These are phyloP conservation scores for Syncephalastrum contaminatum DNA, from an alignment of 371 early-diverging fungal species.

Conservation along the genomic window DNA sequence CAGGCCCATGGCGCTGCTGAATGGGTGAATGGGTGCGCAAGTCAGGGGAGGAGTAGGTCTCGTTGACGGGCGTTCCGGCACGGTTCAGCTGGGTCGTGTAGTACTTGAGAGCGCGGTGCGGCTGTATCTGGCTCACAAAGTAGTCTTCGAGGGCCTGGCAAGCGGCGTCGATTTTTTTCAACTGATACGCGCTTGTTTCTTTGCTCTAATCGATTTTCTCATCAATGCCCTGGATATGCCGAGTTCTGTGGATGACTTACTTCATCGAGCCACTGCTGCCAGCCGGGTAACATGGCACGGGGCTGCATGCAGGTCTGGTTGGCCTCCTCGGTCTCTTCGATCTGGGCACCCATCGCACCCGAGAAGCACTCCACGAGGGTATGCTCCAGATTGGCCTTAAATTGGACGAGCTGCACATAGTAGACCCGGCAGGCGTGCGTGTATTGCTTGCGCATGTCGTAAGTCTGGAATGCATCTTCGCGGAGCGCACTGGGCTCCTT, in stretches of 20 bases:
- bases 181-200: slow-evolving; percentile 30
- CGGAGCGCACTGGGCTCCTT: slow-evolving; percentile 68
- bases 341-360: slow-evolving; percentile 26
- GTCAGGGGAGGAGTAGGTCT: neutral
- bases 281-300: slow-evolving; percentile 28
- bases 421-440: slow-evolving; percentile 40
- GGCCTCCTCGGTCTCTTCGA: slow-evolving; percentile 38
- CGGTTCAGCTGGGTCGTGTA: slow-evolving; percentile 22
- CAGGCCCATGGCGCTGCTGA: neutral
- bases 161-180: slow-evolving; percentile 26
- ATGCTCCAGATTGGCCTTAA: slow-evolving; percentile 38
- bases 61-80: neutral
- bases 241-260: slow-evolving; percentile 10
- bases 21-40: neutral
- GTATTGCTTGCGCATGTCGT: slow-evolving; percentile 63
- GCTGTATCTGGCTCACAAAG: slow-evolving; percentile 33
- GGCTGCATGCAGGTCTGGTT: slow-evolving; percentile 19
- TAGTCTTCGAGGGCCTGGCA: slow-evolving; percentile 26
- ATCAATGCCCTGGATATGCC: neutral
- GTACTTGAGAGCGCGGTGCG: slow-evolving; percentile 29
- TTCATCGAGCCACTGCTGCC: slow-evolving; percentile 44
- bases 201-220: slow-evolving; percentile 27
- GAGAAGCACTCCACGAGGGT: slow-evolving; percentile 37
- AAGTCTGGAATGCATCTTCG: slow-evolving; percentile 72
- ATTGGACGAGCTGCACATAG: slow-evolving; percentile 27